Percentiles rank a stretch among this genome's conserved stretches.
Conservation (phyloP, 148 eudicot genomes). For the Suaeda aralocaspica region DNA sequence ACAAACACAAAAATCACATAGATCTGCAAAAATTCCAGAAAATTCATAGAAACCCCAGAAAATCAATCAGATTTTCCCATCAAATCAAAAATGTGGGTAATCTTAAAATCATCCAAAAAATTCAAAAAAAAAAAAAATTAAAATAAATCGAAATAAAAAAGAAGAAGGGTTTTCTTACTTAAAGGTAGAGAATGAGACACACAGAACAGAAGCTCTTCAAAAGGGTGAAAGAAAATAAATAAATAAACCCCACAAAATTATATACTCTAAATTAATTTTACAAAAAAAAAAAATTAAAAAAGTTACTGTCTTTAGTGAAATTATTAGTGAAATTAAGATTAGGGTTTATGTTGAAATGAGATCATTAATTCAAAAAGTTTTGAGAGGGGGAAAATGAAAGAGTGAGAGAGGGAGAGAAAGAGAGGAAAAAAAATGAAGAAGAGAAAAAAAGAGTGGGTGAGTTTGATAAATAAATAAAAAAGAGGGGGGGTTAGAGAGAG, state of each 20-base stretch:
- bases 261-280: background rate
- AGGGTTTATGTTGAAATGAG: constrained; percentile 31
- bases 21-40: constrained; percentile 23
- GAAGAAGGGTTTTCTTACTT: constrained; percentile 15
- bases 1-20: constrained; percentile 4
- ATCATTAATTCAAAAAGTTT: constrained; percentile 13
- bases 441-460: constrained; percentile 19
- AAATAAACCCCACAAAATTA: background rate
- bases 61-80: background rate
- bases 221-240: too few relatives aligned
- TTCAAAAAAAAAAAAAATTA: background rate
- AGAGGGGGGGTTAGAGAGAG: constrained; percentile 8
- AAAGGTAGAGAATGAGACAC: constrained; percentile 23
- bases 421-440: constrained; percentile 2
- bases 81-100: constrained; percentile 29
- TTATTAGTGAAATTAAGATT: constrained; percentile 2
- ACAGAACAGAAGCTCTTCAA: constrained; percentile 27
- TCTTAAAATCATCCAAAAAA: constrained; percentile 2
- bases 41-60: background rate
- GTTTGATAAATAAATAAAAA: background rate
- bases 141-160: too few relatives aligned
- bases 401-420: constrained; percentile 2
- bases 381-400: constrained; percentile 10
- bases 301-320: too few relatives aligned
- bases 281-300: background rate